These are phyloP conservation scores for Rhypophila decipiens DNA, from an alignment of 495 filamentous ascomycete species.

Conservation along the genomic window DNA sequence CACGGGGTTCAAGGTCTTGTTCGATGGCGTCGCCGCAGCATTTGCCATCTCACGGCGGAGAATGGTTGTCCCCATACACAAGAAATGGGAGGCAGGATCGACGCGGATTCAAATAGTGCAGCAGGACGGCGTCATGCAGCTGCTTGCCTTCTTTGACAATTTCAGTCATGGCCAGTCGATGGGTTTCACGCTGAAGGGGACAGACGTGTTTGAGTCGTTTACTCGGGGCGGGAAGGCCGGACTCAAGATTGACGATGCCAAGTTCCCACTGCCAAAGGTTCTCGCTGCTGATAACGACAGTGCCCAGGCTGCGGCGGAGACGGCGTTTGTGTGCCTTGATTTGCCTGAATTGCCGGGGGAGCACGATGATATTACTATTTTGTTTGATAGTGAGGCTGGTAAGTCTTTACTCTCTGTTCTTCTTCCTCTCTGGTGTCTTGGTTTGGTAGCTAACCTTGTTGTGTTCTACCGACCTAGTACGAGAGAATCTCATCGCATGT, in stretches of 20 bases:
- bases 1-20: constrained; percentile 70
- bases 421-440: neutral
- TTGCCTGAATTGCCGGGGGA: constrained; percentile 81
- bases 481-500: constrained; percentile 35
- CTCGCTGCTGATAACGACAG: constrained; percentile 40
- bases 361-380: constrained; percentile 81
- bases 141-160: constrained; percentile 77
- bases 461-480: constrained; percentile 23
- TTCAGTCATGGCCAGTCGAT: constrained; percentile 79
- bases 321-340: constrained; percentile 73
- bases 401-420: constrained; percentile 28
- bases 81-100: constrained; percentile 75
- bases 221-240: constrained; percentile 59
- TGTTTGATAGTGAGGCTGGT: constrained; percentile 76
- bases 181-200: constrained; percentile 76
- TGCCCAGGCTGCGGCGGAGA: constrained; percentile 30
- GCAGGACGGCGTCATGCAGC: constrained; percentile 62
- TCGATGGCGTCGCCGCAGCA: constrained; percentile 63
- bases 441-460: constrained; percentile 16
- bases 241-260: constrained; percentile 76
- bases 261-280: constrained; percentile 72
- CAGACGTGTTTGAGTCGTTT: constrained; percentile 70
- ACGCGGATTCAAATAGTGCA: constrained; percentile 74
- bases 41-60: constrained; percentile 79
- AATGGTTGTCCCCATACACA: constrained; percentile 84